Evolutionary conservation across 2,329 filamentous ascomycete genomes (phyloP), one percentile per base, ranked within the genome.

Genomic region (Sphaerostilbella broomeana): DNA sequence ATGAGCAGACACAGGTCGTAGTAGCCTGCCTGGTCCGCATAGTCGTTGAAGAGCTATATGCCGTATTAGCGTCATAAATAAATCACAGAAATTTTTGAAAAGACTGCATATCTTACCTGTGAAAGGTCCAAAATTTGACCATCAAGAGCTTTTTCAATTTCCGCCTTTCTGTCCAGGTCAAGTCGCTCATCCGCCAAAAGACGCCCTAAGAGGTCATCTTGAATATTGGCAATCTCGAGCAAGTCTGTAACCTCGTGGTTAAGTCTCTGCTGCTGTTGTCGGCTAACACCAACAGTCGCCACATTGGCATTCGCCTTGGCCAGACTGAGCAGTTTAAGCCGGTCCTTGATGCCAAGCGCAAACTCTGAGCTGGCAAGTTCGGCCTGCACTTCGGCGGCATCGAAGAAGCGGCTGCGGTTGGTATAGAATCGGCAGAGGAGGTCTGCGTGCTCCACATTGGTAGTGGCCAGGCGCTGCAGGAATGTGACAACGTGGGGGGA

Each of bases 291-390:
- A 5, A 77, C 75, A 13, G 84, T 86, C 46, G 83, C 76, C 11
- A 90, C 89, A 27, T 84, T 94, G 25, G 89, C 89, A 56, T 97
- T 97, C 9, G 86, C 86, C 62, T 92, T 90, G 42, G 94, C 92
- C 45, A 85, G 77, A 48, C 86, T 92, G 17, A 98, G 79, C 51
- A 97, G 86, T 47, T 84, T 84, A 51, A 98, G 92, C 28, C 92
- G 79, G 44, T 84, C 81, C 56, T 88, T 86, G 49, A 98, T 77
- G n/a, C 77, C 68, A 22, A 98, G 73, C 4, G 69, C 56, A 50
- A 97, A 92, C 18, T 80, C 75, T n/a, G 86, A 92, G 57, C 85
- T 80, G 0, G 89, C 89, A 21, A 98, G 76, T 37, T 84, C 72
- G 42, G 82, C 74, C 58, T 98, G 90, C 3, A 95, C 90, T 45